phyloP scores from a whole-genome alignment of 1,139 yeast species.

The Lodderomyces metapsilosis region DNA sequence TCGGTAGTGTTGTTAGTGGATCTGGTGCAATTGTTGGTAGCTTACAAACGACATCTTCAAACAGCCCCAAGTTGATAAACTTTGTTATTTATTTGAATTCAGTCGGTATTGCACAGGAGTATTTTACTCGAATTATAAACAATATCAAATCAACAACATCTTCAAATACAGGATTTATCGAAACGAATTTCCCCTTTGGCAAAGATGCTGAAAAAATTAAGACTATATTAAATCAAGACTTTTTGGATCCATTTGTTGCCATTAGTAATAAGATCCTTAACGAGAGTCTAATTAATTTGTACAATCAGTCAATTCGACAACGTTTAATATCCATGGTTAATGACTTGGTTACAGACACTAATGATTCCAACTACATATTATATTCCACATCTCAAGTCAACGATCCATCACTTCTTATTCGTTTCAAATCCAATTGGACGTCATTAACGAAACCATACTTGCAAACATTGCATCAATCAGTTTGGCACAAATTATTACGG shows the following conservation, averaged over 20 bases:
- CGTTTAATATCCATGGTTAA: constrained; percentile 48
- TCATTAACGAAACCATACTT: constrained; percentile 62
- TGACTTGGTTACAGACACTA: constrained; percentile 55
- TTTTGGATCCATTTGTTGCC: constrained; percentile 38
- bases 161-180: constrained; percentile 27
- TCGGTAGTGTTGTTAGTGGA: constrained; percentile 43
- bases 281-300: constrained; percentile 55
- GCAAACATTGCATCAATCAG: constrained; percentile 52
- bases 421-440: constrained; percentile 65
- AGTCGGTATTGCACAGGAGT: constrained; percentile 55
- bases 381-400: constrained; percentile 29
- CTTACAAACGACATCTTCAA: constrained; percentile 18
- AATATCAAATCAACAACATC: constrained; percentile 21
- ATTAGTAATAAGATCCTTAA: constrained; percentile 47
- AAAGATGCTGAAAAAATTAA: constrained; percentile 46
- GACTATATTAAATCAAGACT: constrained; percentile 37
- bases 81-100: constrained; percentile 62
- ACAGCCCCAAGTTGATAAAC: constrained; percentile 39
- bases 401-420: constrained; percentile 33
- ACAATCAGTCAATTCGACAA: constrained; percentile 55
- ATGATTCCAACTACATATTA: constrained; percentile 38
- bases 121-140: constrained; percentile 47
- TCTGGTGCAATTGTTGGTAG: constrained; percentile 23
- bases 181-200: constrained; percentile 53
- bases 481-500: constrained; percentile 46